A percentile compares a stretch with the other conserved stretches of the same genome.
Conservation (phyloP, 345 rosid genomes). For the Melaleuca alternifolia region DNA sequence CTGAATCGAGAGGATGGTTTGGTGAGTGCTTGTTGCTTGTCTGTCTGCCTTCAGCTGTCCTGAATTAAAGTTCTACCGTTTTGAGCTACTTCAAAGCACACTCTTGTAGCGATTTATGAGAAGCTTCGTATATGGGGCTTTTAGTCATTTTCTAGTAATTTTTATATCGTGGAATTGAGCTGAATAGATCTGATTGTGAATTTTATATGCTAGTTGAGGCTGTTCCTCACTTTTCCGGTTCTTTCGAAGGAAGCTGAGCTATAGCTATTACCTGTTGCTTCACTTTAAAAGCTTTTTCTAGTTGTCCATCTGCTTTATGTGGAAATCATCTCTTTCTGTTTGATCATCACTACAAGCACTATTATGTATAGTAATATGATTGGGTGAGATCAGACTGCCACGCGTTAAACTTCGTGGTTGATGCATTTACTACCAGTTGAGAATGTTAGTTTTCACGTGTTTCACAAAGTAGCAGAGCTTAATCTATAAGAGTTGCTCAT, state of each 20-base stretch:
- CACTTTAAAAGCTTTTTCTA: not conserved
- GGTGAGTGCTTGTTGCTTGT: constrained; percentile 43
- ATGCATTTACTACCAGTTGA: not conserved
- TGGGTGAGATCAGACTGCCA: not conserved
- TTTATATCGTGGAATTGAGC: not conserved
- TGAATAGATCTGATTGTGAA: not conserved
- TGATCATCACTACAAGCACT: not conserved
- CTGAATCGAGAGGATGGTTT: constrained; percentile 93
- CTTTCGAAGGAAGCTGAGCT: not conserved
- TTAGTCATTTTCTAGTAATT: not conserved
- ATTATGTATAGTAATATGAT: not conserved
- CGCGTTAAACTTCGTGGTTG: not conserved
- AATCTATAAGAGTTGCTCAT: not conserved
- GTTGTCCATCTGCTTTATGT: not conserved
- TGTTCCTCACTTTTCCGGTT: not conserved
- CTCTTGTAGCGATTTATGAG: not conserved
- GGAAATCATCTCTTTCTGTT: not conserved
- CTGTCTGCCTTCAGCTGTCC: not conserved
- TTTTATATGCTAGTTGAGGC: not conserved
- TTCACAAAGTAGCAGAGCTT: not conserved
- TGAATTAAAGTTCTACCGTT: not conserved
- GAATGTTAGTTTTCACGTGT: not conserved
- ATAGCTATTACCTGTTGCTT: not conserved
- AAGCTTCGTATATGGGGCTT: not conserved
- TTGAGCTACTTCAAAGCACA: not conserved